Evolutionary conservation across 371 early-diverging fungal species (phyloP), one percentile per base, ranked within the genome.

Genomic region (Dinochytrium kinnereticum): DNA sequence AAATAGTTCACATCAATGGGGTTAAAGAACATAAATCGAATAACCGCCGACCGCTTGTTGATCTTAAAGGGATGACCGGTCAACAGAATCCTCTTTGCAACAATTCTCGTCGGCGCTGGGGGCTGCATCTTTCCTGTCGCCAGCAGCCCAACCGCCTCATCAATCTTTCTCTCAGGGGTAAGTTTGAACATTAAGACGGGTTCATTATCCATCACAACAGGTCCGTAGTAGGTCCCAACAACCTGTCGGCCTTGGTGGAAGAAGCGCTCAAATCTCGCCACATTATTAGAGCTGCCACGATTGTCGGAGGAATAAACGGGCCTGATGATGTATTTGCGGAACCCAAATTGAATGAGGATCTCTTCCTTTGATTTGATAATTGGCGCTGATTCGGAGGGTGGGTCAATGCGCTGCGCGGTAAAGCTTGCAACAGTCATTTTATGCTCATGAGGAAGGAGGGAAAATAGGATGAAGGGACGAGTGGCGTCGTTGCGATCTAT

Each of bases 1-100:
- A 96, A 98, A 90, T 93, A 97, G 73, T 87, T 82, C 65, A 97
- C 90, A 84, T 98, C 98, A 24, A 92, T 89, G 51, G 85, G 89
- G 80, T 94, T 94, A 86, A 94, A 95, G 88, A 98, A 97, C 98
- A 98, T 98, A 88, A 88, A 96, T 61, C 98, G 91, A 69, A 97
- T 88, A 24, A 97, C 96, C 5, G 96, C 97, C 30, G 94, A 89
- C 55, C 93, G 90, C 81, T 93, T 94, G 84, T 97, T 91, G 71
- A 96, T 88, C 82, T 95, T 95, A 90, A 89, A 96, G 34, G 98
- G 97, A 81, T 95, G 93, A 61, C 97, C 98, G 30, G 97, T 96
- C 34, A 98, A 88, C 49, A 96, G 87, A 59, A 97, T 92, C 64
- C 98, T 92, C 84, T 97, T 97, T 75, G 95, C 95, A 73, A 97